A percentile compares a stretch with the other conserved stretches of the same genome.
phyloP scores from a whole-genome alignment of 1,139 yeast genomes.

The Geotrichum cucujoidarum region DNA sequence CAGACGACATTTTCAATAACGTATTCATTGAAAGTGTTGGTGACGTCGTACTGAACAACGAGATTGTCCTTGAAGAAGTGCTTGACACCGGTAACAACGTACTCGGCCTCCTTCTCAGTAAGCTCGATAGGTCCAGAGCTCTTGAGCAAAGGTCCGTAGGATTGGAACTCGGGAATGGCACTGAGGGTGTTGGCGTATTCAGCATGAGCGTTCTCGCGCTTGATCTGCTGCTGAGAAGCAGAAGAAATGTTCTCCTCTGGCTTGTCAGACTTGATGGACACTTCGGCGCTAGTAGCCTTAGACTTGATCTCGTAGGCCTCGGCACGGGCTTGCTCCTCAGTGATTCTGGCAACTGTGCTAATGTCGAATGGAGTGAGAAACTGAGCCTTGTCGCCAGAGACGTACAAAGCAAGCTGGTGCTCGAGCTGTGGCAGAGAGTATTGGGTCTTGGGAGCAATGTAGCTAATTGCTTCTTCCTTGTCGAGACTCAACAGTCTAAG shows the following conservation, averaged over 20 bases:
- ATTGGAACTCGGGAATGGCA: slow-evolving; percentile 62
- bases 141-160: slow-evolving; percentile 71
- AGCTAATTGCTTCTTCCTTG: slow-evolving; percentile 45
- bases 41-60: slow-evolving; percentile 78
- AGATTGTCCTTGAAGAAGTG: slow-evolving; percentile 74
- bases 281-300: slow-evolving; percentile 25
- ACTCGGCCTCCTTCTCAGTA: slow-evolving; percentile 92
- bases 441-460: slow-evolving; percentile 62
- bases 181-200: slow-evolving; percentile 63
- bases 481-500: slow-evolving; percentile 56
- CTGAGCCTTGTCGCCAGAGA: slow-evolving; percentile 55
- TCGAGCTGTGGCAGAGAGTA: slow-evolving; percentile 77
- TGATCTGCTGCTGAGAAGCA: slow-evolving; percentile 37
- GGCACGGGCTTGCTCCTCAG: slow-evolving; percentile 61
- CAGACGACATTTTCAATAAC: slow-evolving; percentile 72
- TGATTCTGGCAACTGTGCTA: slow-evolving; percentile 54
- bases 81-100: slow-evolving; percentile 77
- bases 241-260: slow-evolving; percentile 21
- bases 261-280: slow-evolving; percentile 19
- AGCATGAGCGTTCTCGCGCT: slow-evolving; percentile 37
- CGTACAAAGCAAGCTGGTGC: slow-evolving; percentile 65
- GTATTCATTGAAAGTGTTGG: slow-evolving; percentile 77
- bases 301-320: slow-evolving; percentile 46
- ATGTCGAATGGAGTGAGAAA: slow-evolving; percentile 69
- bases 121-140: slow-evolving; percentile 64